phyloP scores from a whole-genome alignment of 1,284 basidiomycete species.

The Apiotrichum brassicae region DNA sequence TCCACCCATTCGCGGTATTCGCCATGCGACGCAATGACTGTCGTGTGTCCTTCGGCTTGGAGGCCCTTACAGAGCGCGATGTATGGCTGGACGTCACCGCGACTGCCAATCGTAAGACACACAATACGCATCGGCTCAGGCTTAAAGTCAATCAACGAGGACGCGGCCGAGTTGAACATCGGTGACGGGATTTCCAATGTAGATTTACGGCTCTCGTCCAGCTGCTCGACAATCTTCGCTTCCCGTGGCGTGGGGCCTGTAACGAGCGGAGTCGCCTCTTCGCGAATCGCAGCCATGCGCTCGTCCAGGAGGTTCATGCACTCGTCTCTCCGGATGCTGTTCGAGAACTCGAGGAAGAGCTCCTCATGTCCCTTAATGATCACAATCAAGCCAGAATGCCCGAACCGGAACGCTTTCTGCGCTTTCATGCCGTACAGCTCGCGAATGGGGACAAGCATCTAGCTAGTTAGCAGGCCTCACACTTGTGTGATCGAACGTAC shows the following conservation, averaged over 20 bases:
- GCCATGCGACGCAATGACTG: constrained; percentile 57
- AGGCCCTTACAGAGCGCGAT: constrained; percentile 86
- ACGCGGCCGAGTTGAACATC: constrained; percentile 89
- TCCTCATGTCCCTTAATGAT: constrained; percentile 95
- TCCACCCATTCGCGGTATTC: constrained; percentile 96
- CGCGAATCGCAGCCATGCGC: constrained; percentile 63
- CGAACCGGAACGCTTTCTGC: constrained; percentile 80
- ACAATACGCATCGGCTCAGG: constrained; percentile 80
- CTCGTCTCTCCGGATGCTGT: constrained; percentile 66
- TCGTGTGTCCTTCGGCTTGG: constrained; percentile 59
- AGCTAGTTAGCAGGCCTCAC: background rate
- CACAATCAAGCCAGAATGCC: constrained; percentile 78
- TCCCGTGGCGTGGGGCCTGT: constrained; percentile 2
- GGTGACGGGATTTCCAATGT: constrained; percentile 43
- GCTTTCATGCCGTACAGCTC: constrained; percentile 80
- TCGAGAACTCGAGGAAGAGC: constrained; percentile 87
- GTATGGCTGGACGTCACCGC: constrained; percentile 90
- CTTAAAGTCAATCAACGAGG: constrained; percentile 90
- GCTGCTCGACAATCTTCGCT: background rate
- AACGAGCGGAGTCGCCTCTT: constrained; percentile 2
- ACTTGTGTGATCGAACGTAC: constrained; percentile 45
- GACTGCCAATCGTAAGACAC: constrained; percentile 88
- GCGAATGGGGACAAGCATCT: constrained; percentile 90
- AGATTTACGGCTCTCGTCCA: constrained; percentile 41
- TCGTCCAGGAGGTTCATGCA: constrained; percentile 68